Conservation (phyloP, 1,139 yeast genomes). For the Lodderomyces theae region DNA sequence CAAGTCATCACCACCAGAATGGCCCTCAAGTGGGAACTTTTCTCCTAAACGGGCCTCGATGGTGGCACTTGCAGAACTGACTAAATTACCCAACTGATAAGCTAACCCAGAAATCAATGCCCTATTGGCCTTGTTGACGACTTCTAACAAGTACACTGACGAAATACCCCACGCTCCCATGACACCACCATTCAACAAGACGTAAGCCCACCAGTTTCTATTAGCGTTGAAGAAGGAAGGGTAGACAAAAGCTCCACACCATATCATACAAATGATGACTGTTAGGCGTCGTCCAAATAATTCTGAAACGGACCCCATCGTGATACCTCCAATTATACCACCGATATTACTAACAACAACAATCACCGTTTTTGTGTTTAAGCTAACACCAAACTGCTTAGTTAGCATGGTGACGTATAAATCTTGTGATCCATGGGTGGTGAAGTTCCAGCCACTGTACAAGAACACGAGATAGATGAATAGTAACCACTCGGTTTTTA, state of each 20-base stretch:
- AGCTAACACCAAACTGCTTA: constrained; percentile 33
- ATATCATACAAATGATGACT: constrained; percentile 28
- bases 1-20: constrained; percentile 16
- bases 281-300: constrained; percentile 48
- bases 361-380: constrained; percentile 42
- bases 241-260: constrained; percentile 35
- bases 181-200: constrained; percentile 26
- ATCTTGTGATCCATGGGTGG: constrained; percentile 57
- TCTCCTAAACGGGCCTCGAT: constrained; percentile 36
- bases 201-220: constrained; percentile 29
- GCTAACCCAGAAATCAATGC: constrained; percentile 38
- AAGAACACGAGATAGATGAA: constrained; percentile 43
- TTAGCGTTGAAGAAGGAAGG: constrained; percentile 31
- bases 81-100: constrained; percentile 41
- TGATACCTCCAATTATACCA: constrained; percentile 49
- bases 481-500: constrained; percentile 43
- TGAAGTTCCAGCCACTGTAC: constrained; percentile 51
- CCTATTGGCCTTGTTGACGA: constrained; percentile 35
- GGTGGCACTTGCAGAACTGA: constrained; percentile 35
- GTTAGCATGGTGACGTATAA: constrained; percentile 48
- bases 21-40: constrained; percentile 25
- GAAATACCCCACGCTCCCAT: constrained; percentile 42
- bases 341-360: constrained; percentile 49
- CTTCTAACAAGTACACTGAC: constrained; percentile 35
- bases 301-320: constrained; percentile 46